Conservation (phyloP, 164 flowering plant species). For the Umbellularia californica region DNA sequence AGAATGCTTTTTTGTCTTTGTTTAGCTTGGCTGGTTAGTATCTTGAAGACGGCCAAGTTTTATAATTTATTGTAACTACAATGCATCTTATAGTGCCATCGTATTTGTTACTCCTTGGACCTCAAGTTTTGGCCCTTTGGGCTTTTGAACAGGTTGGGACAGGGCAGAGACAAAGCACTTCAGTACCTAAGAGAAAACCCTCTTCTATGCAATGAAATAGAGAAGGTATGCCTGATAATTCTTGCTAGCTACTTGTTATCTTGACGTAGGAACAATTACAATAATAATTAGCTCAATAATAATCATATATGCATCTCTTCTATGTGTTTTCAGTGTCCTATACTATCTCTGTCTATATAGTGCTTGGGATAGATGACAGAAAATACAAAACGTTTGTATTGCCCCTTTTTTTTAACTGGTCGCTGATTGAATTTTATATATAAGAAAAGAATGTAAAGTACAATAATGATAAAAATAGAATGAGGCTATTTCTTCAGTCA, state of each 20-base stretch:
- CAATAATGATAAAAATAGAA: too few relatives aligned
- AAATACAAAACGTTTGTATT: too few relatives aligned
- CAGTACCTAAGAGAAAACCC: slow-evolving; percentile 79
- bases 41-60: neutral
- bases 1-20: neutral
- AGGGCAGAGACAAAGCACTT: slow-evolving; percentile 83
- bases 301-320: neutral
- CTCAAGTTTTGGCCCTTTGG: slow-evolving; percentile 5
- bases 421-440: too few relatives aligned
- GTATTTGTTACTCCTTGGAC: neutral
- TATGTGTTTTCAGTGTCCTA: neutral
- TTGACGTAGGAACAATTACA: neutral
- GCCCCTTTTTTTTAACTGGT: too few relatives aligned
- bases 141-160: slow-evolving; percentile 62
- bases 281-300: neutral
- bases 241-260: neutral
- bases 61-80: neutral
- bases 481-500: too few relatives aligned
- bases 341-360: neutral
- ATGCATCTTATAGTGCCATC: neutral
- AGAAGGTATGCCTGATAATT: slow-evolving; percentile 49
- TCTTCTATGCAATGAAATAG: slow-evolving; percentile 57
- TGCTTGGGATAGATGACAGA: too few relatives aligned
- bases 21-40: neutral
- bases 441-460: too few relatives aligned